A percentile compares a stretch with the other conserved stretches of the same genome.
Evolutionary conservation across 31 red algal genomes (phyloP).

Genomic region (Porphyra umbilicalis): DNA sequence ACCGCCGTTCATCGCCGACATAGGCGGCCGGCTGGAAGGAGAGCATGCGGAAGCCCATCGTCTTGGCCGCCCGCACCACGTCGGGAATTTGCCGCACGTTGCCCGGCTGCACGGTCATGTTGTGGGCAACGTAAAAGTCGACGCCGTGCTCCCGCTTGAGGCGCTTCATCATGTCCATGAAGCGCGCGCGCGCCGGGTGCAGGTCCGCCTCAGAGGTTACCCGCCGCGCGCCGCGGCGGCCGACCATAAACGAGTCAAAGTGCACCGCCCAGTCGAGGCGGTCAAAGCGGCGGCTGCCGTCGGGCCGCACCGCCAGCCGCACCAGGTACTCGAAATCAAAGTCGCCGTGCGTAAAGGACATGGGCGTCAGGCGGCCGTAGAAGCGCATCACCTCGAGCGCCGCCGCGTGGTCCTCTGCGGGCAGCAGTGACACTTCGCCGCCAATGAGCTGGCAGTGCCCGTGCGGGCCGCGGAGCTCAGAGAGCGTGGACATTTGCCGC

Average conservation of each 20-base stretch:
- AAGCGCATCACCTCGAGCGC: constrained; percentile 65
- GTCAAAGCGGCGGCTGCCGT: constrained; percentile 49
- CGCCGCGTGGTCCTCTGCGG: constrained; percentile 63
- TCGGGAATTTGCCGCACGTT: constrained; percentile 47
- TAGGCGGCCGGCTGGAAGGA: constrained; percentile 78
- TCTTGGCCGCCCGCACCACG: constrained; percentile 21
- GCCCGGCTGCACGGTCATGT: constrained; percentile 65
- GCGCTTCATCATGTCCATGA: constrained; percentile 51
- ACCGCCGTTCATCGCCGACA: constrained; percentile 36
- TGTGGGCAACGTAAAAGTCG: constrained; percentile 54
- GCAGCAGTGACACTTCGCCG: constrained; percentile 63
- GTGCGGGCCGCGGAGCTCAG: constrained; percentile 25
- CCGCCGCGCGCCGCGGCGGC: constrained; percentile 18
- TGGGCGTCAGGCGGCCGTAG: constrained; percentile 67
- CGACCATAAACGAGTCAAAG: constrained; percentile 67
- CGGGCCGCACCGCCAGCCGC: constrained; percentile 23
- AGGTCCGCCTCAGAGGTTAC: constrained; percentile 33
- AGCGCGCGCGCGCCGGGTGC: constrained; percentile 23
- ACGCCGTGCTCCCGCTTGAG: constrained; percentile 47
- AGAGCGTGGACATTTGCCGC: constrained; percentile 53
- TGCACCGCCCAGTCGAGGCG: constrained; percentile 72
- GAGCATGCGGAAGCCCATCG: constrained; percentile 63
- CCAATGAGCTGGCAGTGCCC: constrained; percentile 77
- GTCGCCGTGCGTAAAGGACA: constrained; percentile 82
- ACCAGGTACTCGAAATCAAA: constrained; percentile 70